Evolutionary conservation across 371 early-diverging fungal species (phyloP).

Genomic region (Rhizopus arrhizus): DNA sequence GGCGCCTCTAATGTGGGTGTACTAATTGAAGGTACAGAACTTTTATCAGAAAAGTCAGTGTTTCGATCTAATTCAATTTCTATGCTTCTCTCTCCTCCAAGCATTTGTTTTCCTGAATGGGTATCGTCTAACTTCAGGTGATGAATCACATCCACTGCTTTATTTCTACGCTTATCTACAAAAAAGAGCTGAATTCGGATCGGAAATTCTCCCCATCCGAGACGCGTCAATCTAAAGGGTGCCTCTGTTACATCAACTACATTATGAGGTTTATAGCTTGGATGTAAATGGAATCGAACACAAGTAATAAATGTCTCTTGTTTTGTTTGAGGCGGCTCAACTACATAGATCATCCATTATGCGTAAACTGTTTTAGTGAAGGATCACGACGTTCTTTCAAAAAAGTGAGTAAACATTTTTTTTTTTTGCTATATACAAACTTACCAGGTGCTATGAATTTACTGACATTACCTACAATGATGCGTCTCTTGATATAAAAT

Average conservation of each 20-base stretch:
- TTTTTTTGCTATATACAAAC: neutral
- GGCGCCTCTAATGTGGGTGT: slow-evolving; percentile 1
- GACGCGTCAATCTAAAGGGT: slow-evolving; percentile 80
- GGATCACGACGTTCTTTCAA: slow-evolving; percentile 62
- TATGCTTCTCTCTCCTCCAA: slow-evolving; percentile 73
- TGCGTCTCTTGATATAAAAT: slow-evolving; percentile 80
- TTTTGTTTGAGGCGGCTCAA: slow-evolving; percentile 55
- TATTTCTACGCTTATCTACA: slow-evolving; percentile 75
- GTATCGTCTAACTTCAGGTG: slow-evolving; percentile 78
- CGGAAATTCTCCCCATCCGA: slow-evolving; percentile 96
- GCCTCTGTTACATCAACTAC: slow-evolving; percentile 80
- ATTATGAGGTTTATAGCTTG: slow-evolving; percentile 86
- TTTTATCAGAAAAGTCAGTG: slow-evolving; percentile 64
- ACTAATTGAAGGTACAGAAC: slow-evolving; percentile 4
- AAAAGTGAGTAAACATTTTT: neutral
- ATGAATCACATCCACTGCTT: slow-evolving; percentile 84
- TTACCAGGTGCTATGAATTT: slow-evolving; percentile 67
- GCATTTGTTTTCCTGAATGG: slow-evolving; percentile 69
- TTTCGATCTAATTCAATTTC: slow-evolving; percentile 86
- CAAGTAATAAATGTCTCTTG: slow-evolving; percentile 70
- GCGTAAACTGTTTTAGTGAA: slow-evolving; percentile 65
- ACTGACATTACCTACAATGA: slow-evolving; percentile 87
- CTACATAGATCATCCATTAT: slow-evolving; percentile 92
- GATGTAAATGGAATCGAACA: slow-evolving; percentile 88
- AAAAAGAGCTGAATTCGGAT: slow-evolving; percentile 82